A percentile compares a stretch with the other conserved stretches of the same genome.
Evolutionary conservation across 108 stramenopile species (phyloP).

Genomic region (Hondaea fermentalgiana): DNA sequence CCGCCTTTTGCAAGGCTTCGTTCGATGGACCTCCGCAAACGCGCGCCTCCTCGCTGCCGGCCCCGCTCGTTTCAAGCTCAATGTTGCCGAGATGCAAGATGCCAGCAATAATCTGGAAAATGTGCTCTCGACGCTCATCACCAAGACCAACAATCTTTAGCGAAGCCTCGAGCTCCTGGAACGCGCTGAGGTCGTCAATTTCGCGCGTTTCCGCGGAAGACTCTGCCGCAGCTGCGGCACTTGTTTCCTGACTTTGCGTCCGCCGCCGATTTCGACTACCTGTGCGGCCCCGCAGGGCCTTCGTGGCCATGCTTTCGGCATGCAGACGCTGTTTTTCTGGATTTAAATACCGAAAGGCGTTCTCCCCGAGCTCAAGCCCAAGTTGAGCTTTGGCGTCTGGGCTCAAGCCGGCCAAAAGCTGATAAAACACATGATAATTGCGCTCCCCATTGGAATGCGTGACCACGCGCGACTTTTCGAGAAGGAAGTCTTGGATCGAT

Average conservation of each 20-base stretch:
- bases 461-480: constrained; percentile 55
- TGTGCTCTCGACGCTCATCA: constrained; percentile 44
- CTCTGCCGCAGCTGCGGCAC: too few relatives aligned
- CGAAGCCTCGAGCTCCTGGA: neutral
- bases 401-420: constrained; percentile 16
- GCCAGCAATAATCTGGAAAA: constrained; percentile 70
- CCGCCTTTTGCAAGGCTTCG: constrained; percentile 47
- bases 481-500: constrained; percentile 42
- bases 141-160: constrained; percentile 29
- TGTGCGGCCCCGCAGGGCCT: too few relatives aligned
- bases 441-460: constrained; percentile 43
- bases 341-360: neutral
- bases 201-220: neutral
- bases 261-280: neutral
- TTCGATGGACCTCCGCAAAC: neutral
- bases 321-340: neutral
- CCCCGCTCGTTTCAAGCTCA: constrained; percentile 50
- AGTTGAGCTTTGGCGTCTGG: neutral
- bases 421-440: constrained; percentile 61
- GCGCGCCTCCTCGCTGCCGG: constrained; percentile 17
- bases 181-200: constrained; percentile 21
- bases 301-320: neutral
- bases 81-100: constrained; percentile 86
- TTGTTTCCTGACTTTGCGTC: neutral
- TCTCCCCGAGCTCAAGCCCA: constrained; percentile 27